Conservation (phyloP, 2,329 filamentous ascomycete species). For the Clonostachys chloroleuca region DNA sequence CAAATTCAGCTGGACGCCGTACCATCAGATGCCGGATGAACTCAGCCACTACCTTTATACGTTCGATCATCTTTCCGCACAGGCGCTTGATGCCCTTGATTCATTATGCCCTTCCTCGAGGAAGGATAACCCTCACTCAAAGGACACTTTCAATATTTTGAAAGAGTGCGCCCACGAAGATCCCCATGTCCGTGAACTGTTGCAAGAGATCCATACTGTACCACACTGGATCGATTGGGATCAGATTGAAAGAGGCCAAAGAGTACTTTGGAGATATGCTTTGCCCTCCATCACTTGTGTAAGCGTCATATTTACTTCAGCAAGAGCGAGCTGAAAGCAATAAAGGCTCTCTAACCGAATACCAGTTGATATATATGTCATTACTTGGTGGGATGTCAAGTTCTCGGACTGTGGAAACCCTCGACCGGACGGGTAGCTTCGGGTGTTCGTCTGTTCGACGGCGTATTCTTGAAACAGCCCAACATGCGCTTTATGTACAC, state of each 20-base stretch:
- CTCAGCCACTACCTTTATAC: slow-evolving; percentile 55
- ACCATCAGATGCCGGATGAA: slow-evolving; percentile 58
- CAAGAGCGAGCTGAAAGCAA: not conserved
- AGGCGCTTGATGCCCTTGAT: slow-evolving; percentile 61
- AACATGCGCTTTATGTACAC: slow-evolving; percentile 71
- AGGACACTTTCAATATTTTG: slow-evolving; percentile 63
- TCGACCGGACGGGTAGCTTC: slow-evolving; percentile 72
- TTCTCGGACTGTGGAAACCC: slow-evolving; percentile 68
- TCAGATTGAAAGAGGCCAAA: slow-evolving; percentile 69
- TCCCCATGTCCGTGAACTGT: slow-evolving; percentile 50
- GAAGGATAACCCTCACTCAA: slow-evolving; percentile 18
- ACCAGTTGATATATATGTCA: slow-evolving; percentile 55
- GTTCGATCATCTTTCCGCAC: slow-evolving; percentile 65
- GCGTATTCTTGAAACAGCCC: slow-evolving; percentile 64
- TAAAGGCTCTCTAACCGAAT: not conserved
- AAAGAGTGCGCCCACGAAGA: slow-evolving; percentile 53
- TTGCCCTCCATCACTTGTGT: slow-evolving; percentile 58
- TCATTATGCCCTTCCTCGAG: slow-evolving; percentile 27
- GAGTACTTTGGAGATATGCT: slow-evolving; percentile 74
- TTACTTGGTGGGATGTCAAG: slow-evolving; percentile 69
- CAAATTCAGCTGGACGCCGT: slow-evolving; percentile 62
- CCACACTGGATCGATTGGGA: slow-evolving; percentile 77
- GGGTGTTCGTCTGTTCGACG: slow-evolving; percentile 61
- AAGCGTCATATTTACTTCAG: slow-evolving; percentile 8
- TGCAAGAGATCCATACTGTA: slow-evolving; percentile 61